Conservation (phyloP, 345 rosid genomes). For the Eucalyptus fibrosa region DNA sequence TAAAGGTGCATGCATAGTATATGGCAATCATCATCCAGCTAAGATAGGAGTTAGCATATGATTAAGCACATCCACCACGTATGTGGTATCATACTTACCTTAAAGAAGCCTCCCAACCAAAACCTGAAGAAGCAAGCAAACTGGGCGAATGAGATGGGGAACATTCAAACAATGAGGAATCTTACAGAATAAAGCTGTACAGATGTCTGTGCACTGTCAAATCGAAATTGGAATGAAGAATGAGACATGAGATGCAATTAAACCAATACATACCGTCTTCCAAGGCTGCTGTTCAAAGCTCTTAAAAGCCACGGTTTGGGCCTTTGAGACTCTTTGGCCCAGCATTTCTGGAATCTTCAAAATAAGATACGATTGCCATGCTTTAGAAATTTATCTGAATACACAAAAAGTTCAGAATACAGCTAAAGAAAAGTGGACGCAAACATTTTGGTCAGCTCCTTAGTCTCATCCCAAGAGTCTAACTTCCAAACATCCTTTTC, state of each 20-base stretch:
- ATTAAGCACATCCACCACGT: not conserved
- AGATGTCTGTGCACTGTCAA: not conserved
- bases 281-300: conserved; percentile 74
- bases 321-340: conserved; percentile 60
- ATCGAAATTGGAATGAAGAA: not conserved
- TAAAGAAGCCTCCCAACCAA: conserved; percentile 85
- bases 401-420: not conserved
- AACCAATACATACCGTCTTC: conserved; percentile 42
- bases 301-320: conserved; percentile 85
- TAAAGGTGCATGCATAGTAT: not conserved
- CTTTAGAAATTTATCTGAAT: not conserved
- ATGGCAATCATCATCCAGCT: not conserved
- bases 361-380: not conserved
- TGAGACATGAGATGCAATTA: not conserved
- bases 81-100: conserved; percentile 25
- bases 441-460: conserved; percentile 55
- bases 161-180: not conserved
- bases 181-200: not conserved
- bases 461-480: conserved; percentile 90
- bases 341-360: conserved; percentile 64
- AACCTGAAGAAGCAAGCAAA: conserved; percentile 35
- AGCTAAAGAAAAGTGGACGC: conserved; percentile 1
- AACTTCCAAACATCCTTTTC: conserved; percentile 93
- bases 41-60: not conserved
- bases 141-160: not conserved